Evolutionary conservation across 495 filamentous ascomycete species (phyloP).

Genomic region (Penicillium arizonense): DNA sequence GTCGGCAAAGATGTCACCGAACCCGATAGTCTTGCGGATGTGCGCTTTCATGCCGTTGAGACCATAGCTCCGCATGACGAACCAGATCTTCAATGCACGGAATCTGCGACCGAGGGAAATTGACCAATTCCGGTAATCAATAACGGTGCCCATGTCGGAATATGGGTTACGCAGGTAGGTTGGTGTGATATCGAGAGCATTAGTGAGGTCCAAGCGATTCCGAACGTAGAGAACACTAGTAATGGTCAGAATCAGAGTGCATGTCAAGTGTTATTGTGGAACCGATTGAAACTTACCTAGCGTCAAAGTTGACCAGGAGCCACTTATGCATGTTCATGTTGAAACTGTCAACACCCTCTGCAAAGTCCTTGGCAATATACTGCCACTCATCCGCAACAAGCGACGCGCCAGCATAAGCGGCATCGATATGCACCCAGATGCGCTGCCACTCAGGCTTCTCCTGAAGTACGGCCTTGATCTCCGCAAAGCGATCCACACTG

Average conservation of each 20-base stretch:
- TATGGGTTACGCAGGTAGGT: conserved; percentile 79
- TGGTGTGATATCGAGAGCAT: conserved; percentile 78
- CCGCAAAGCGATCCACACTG: conserved; percentile 75
- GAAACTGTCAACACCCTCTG: conserved; percentile 74
- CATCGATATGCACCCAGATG: conserved; percentile 96
- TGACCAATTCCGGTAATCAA: conserved; percentile 98
- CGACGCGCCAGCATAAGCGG: conserved; percentile 87
- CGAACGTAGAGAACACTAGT: conserved; percentile 72
- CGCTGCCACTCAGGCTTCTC: conserved; percentile 57
- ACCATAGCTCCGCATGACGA: conserved; percentile 87
- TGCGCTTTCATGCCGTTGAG: conserved; percentile 73
- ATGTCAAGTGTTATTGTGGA: not conserved
- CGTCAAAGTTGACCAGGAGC: conserved; percentile 94
- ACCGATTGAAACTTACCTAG: conserved; percentile 41
- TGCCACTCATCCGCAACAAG: conserved; percentile 80
- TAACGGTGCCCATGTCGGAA: conserved; percentile 80
- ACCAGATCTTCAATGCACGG: conserved; percentile 92
- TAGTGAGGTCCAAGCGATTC: conserved; percentile 69
- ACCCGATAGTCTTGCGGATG: conserved; percentile 61
- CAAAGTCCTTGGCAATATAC: conserved; percentile 61
- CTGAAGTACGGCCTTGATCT: conserved; percentile 62
- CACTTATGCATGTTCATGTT: conserved; percentile 98
- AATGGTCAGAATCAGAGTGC: not conserved
- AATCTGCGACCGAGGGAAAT: conserved; percentile 95
- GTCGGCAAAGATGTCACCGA: conserved; percentile 69